Evolutionary conservation across 1,139 yeast species (phyloP), one percentile per base, ranked within the genome.

Genomic region (Eremothecium gossypii): DNA sequence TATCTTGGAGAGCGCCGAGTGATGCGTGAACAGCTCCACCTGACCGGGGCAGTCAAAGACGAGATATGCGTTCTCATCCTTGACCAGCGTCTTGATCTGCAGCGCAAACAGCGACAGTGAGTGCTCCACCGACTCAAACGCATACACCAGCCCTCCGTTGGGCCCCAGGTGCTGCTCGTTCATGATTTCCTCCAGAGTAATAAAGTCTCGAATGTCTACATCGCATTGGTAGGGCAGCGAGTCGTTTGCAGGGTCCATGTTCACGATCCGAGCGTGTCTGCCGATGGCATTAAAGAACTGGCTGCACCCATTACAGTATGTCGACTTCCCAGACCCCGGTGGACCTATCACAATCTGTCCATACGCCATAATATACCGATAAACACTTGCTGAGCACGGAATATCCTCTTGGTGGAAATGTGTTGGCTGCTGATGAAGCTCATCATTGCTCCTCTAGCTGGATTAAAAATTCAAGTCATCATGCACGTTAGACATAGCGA

Each of bases 21-120:
- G 86, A 57, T 85, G 95, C 1, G 98, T 93, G 63, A 86, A 93
- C 27, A 93, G 72, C 61, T 93, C 99, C 30, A 89, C 91, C 61
- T 93, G 99, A 0, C 97, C 98, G 1, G 99, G 98, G 63, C 97
- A 91, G 62, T 93, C 99, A 64, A 93, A 87, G 6, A 93, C 70
- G 28, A 91, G 63, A 57, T 91, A 93, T 40, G 79, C 74, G 12
- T 71, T 70, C 29, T 81, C 82, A 11, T 75, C 70, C 26, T 73
- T 66, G 6, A 82, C 76, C 13, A 89, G 65, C 36, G 70, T 66
- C 41, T 73, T 71, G 12, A 87, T 67, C 58, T 75, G 77, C 5
- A 66, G 66, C 5, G 84, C 64, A 54, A 91, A 78, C 41, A 71
- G 69, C 31, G 83, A 87, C 44, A 79, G 60, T 4, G 75, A 67